Percentiles rank a stretch among this genome's conserved stretches.
These are phyloP conservation scores for Fraxinus dipetala DNA, from an alignment of 305 asterid species.

Conservation along the genomic window DNA sequence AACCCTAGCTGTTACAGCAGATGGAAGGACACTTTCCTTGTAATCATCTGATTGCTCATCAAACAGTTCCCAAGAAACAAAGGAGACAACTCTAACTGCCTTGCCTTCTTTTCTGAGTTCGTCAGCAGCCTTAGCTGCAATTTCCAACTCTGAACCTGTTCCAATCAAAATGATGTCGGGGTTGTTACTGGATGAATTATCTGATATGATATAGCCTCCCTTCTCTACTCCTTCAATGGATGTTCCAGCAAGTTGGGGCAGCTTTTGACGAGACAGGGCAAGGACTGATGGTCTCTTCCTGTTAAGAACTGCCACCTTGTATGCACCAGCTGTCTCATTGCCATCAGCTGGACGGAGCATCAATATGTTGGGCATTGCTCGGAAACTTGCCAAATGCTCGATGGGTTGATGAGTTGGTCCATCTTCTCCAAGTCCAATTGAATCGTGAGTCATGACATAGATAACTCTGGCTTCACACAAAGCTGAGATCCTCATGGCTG, in stretches of 20 bases:
- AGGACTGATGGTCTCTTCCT: slow-evolving; percentile 80
- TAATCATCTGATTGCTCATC: slow-evolving; percentile 83
- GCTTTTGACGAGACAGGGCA: slow-evolving; percentile 90
- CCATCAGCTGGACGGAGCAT: slow-evolving; percentile 99
- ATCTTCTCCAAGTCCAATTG: slow-evolving; percentile 95
- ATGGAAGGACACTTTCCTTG: slow-evolving; percentile 82
- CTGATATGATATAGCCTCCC: slow-evolving; percentile 84
- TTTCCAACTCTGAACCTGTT: slow-evolving; percentile 93
- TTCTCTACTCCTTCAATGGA: slow-evolving; percentile 83
- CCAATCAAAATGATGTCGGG: slow-evolving; percentile 86
- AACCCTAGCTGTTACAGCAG: slow-evolving; percentile 77
- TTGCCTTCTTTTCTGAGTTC: slow-evolving; percentile 92
- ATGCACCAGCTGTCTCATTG: slow-evolving; percentile 86
- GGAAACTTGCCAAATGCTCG: slow-evolving; percentile 91
- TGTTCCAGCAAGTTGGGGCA: slow-evolving; percentile 80
- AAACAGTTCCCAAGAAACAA: slow-evolving; percentile 91
- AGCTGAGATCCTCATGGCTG: slow-evolving; percentile 84
- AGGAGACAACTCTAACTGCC: slow-evolving; percentile 80
- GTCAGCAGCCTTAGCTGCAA: slow-evolving; percentile 88
- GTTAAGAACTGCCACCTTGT: slow-evolving; percentile 78
- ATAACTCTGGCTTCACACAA: slow-evolving; percentile 72
- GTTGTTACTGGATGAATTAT: slow-evolving; percentile 75
- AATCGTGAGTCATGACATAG: slow-evolving; percentile 94
- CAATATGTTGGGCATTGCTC: slow-evolving; percentile 92
- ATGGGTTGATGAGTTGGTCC: slow-evolving; percentile 98